Evolutionary conservation across 1,284 basidiomycete species (phyloP).

Genomic region (Gastroboletus turbinatus): DNA sequence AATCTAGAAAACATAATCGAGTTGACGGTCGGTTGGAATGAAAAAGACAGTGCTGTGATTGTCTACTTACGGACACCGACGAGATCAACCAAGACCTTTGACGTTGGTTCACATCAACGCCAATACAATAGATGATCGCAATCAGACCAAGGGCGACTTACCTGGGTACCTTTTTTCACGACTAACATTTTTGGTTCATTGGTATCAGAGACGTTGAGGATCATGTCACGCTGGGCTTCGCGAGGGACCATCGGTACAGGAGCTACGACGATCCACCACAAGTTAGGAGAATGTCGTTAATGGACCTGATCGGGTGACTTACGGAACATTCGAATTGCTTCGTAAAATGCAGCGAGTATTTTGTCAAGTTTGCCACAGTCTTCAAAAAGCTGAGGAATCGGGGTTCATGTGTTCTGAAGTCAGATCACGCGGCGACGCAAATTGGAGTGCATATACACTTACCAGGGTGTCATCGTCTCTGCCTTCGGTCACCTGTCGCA

Average conservation of each 20-base stretch:
- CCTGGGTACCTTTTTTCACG: background rate
- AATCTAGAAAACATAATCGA: background rate
- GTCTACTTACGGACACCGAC: background rate
- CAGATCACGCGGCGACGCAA: constrained; percentile 20
- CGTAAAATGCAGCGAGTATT: background rate
- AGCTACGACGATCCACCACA: background rate
- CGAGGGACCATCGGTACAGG: background rate
- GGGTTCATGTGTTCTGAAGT: background rate
- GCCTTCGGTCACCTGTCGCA: background rate
- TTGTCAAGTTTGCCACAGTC: constrained; percentile 1
- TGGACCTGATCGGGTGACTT: background rate
- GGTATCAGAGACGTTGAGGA: background rate
- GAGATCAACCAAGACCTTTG: background rate
- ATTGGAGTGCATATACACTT: background rate
- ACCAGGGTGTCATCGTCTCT: background rate
- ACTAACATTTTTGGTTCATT: background rate
- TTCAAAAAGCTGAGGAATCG: background rate
- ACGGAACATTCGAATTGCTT: background rate
- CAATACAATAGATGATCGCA: background rate
- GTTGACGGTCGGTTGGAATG: background rate
- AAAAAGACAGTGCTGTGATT: background rate
- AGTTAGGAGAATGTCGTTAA: background rate
- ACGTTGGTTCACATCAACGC: background rate
- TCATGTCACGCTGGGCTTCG: background rate
- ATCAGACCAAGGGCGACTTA: background rate